Evolutionary conservation across 805 yeast genomes (phyloP).

Genomic region (Saccharomycopsis fermentans): DNA sequence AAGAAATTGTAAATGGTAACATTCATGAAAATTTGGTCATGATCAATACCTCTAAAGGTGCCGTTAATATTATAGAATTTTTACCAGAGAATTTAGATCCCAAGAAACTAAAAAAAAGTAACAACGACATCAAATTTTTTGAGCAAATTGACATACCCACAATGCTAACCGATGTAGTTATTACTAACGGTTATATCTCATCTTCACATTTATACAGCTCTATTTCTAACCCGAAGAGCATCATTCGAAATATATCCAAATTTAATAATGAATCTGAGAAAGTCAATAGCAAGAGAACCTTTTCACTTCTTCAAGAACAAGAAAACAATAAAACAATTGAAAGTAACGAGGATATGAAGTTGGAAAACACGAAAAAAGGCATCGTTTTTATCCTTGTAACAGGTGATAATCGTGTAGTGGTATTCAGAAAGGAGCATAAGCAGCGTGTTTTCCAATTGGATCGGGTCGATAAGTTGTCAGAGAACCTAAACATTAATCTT

Average conservation of each 20-base stretch:
- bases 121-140: conserved; percentile 15
- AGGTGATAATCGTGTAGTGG: conserved; percentile 64
- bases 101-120: conserved; percentile 12
- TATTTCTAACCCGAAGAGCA: conserved; percentile 5
- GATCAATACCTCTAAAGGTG: conserved; percentile 15
- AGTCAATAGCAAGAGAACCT: not conserved
- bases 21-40: conserved; percentile 9
- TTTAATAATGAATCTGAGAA: conserved; percentile 2
- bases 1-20: conserved; percentile 12
- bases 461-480: conserved; percentile 29
- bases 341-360: not conserved
- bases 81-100: conserved; percentile 1
- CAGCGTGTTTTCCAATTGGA: conserved; percentile 31
- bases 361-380: conserved; percentile 15
- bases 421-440: conserved; percentile 44
- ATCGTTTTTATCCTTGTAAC: conserved; percentile 27
- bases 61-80: conserved; percentile 12
- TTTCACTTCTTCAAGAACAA: not conserved
- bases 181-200: conserved; percentile 13
- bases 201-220: conserved; percentile 3
- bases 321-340: not conserved
- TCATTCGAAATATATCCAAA: conserved; percentile 5
- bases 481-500: conserved; percentile 18
- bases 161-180: conserved; percentile 13
- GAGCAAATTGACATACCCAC: conserved; percentile 11